Evolutionary conservation across 306 rosid genomes (phyloP).

Genomic region (Sphenostylis stenocarpa): DNA sequence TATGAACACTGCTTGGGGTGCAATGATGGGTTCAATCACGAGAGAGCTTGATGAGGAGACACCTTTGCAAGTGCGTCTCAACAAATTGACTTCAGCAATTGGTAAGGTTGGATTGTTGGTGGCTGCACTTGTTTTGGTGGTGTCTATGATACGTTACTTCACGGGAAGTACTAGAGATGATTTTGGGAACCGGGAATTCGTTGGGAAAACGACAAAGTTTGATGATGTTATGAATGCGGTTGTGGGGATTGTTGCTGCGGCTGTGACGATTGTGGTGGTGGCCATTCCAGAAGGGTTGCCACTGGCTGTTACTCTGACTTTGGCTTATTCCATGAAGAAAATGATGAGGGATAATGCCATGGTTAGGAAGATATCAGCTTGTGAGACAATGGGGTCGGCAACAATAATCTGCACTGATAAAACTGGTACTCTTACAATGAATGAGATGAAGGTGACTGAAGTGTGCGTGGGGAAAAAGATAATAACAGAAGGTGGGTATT

Average conservation of each 20-base stretch:
- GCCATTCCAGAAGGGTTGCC: not conserved
- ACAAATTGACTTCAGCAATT: not conserved
- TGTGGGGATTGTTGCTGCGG: not conserved
- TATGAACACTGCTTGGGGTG: not conserved
- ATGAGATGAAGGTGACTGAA: conserved; percentile 3
- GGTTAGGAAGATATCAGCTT: conserved; percentile 2
- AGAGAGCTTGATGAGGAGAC: not conserved
- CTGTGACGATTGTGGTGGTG: not conserved
- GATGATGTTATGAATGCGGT: not conserved
- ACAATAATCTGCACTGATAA: not conserved
- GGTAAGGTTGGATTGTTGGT: not conserved
- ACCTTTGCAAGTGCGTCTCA: conserved; percentile 4
- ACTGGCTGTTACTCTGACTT: not conserved
- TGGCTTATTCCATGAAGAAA: conserved; percentile 17
- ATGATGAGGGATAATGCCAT: conserved; percentile 13
- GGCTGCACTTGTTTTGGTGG: not conserved
- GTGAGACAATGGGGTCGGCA: conserved; percentile 3
- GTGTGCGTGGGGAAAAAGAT: not conserved
- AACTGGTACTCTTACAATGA: not conserved
- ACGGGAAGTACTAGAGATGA: not conserved
- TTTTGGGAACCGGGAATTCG: not conserved
- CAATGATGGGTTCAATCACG: not conserved
- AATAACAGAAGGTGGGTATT: not conserved
- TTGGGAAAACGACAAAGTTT: not conserved
- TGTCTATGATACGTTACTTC: not conserved